Evolutionary conservation across 805 yeast species (phyloP).

Genomic region (Hanseniaspora lindneri): DNA sequence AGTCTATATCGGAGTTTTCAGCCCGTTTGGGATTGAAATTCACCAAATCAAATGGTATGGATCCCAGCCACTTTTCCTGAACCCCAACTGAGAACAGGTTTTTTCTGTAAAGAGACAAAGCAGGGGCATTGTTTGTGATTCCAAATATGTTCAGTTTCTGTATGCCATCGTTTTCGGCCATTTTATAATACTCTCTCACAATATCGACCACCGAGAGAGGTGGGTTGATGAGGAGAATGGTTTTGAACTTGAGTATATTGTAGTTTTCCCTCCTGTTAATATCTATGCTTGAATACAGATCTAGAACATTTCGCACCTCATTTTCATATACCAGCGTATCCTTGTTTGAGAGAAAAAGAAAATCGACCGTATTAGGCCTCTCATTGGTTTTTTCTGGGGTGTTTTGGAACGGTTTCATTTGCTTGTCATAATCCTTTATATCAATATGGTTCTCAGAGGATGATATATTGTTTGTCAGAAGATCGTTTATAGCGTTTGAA

Average conservation of each 20-base stretch:
- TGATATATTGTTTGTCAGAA: neutral
- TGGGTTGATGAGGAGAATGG: conserved; percentile 7
- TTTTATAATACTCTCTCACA: neutral
- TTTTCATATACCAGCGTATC: neutral
- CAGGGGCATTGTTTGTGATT: neutral
- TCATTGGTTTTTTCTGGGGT: neutral
- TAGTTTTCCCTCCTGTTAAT: neutral
- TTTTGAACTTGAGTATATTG: neutral
- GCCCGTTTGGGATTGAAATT: neutral
- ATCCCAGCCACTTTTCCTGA: conserved; percentile 2
- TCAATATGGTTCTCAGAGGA: neutral
- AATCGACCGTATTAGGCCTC: neutral
- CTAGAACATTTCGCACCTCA: neutral
- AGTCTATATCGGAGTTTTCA: neutral
- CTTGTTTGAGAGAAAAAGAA: neutral
- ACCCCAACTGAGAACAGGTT: neutral
- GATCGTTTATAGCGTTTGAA: neutral
- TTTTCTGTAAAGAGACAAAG: neutral
- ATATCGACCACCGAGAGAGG: neutral
- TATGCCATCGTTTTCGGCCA: neutral
- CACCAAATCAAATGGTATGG: conserved; percentile 1
- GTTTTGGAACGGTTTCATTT: neutral
- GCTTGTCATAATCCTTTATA: neutral
- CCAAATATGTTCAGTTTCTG: conserved; percentile 1
- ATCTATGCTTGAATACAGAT: neutral